phyloP scores from a whole-genome alignment of 2,329 filamentous ascomycete species.

The Alternaria panax region DNA sequence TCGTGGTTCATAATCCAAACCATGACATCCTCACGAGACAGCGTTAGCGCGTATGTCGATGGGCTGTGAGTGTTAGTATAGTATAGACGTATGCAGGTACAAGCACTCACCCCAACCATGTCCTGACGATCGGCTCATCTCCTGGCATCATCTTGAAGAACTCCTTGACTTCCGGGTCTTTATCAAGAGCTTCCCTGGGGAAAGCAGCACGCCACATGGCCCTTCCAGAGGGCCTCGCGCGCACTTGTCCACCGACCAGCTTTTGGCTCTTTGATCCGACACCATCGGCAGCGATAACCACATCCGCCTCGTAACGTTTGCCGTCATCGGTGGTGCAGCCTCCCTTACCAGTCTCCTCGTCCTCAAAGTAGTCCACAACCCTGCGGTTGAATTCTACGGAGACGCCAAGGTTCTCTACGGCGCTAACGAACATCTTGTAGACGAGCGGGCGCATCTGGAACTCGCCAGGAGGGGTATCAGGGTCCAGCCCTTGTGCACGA shows the following conservation, averaged over 20 bases:
- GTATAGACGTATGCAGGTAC: not conserved
- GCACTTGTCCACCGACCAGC: constrained; percentile 55
- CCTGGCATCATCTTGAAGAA: constrained; percentile 55
- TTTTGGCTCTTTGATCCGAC: constrained; percentile 57
- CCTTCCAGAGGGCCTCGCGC: constrained; percentile 49
- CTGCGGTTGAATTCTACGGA: constrained; percentile 53
- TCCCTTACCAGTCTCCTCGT: constrained; percentile 49
- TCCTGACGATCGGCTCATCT: constrained; percentile 55
- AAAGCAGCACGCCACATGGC: constrained; percentile 54
- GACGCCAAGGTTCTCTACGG: constrained; percentile 56
- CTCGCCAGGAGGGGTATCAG: constrained; percentile 60
- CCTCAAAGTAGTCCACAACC: constrained; percentile 56
- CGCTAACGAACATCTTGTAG: constrained; percentile 63
- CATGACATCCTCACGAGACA: constrained; percentile 57
- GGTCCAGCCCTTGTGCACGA: constrained; percentile 53
- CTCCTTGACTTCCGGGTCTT: constrained; percentile 56
- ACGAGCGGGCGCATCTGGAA: constrained; percentile 65
- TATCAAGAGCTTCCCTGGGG: constrained; percentile 53
- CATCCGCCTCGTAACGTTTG: constrained; percentile 52
- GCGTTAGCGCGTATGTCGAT: constrained; percentile 55
- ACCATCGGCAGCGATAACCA: constrained; percentile 52
- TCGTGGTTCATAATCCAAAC: constrained; percentile 61
- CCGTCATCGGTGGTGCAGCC: constrained; percentile 51
- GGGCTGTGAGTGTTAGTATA: constrained; percentile 33
- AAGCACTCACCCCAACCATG: constrained; percentile 50